These are phyloP conservation scores for Neopestalotiopsis sp. DNA, from an alignment of 2,329 filamentous ascomycete species.

Conservation along the genomic window DNA sequence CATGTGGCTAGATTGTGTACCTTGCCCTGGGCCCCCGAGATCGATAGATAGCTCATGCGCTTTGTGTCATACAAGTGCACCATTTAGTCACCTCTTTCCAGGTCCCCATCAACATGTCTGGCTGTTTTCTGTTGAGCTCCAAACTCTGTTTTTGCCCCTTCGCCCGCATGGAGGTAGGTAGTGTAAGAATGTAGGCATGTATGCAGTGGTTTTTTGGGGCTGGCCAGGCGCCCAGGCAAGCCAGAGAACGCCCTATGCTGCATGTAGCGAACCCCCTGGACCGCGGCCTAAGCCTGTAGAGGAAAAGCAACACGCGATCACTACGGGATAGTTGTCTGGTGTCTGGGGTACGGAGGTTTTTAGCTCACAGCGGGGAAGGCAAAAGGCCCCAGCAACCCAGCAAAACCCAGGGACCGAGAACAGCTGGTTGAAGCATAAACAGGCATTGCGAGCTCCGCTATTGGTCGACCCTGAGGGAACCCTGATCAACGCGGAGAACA, in stretches of 20 bases:
- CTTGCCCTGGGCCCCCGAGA: background rate
- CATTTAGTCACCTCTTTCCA: conserved; percentile 1
- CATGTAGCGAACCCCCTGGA: background rate
- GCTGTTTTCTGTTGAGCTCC: background rate
- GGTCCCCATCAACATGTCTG: background rate
- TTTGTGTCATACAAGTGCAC: conserved; percentile 17
- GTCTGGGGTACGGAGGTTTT: too few species aligned
- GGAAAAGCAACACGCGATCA: background rate
- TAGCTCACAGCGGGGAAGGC: background rate
- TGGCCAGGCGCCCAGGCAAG: too few species aligned
- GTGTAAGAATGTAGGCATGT: background rate
- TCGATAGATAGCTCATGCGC: conserved; percentile 7
- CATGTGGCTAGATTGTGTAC: background rate
- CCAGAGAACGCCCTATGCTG: background rate
- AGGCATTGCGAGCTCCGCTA: background rate
- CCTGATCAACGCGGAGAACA: background rate
- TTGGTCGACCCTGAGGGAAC: background rate
- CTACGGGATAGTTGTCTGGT: background rate
- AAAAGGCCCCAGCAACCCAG: background rate
- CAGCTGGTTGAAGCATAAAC: background rate
- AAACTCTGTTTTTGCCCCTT: background rate
- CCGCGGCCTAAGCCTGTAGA: background rate
- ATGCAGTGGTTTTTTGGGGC: too few species aligned
- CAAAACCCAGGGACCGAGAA: background rate
- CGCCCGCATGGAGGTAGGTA: background rate